Base-by-base conservation (phyloP, 345 rosid genomes). In the Salix arbutifolia region DNA sequence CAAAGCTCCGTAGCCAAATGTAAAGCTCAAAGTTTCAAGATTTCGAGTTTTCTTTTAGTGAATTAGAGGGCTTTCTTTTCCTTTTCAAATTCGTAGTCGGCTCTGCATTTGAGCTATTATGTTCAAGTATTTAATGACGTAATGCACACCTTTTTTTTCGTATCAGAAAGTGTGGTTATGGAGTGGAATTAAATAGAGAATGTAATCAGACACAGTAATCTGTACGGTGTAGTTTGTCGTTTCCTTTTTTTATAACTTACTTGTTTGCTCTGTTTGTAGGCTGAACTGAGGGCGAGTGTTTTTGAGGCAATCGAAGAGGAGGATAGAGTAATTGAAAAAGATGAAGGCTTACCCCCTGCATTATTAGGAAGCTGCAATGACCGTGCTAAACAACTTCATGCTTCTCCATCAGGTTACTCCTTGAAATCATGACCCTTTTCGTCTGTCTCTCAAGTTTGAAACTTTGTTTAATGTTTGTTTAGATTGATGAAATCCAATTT, bases 281-380 rank as follows among this genome's bases (percentile, higher is more conserved):
- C 97, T 84, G 99, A 96, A 88, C 93, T 94, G 1, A 88, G 98
- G 76, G 98, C 98, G 31, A 94, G 97, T 85, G 98, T 96, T 12
- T 96, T 94, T 78, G 99, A 90, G 86, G 99, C 99, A 62, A 96
- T 96, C 25, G 98, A 96, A 87, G 97, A 94, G 86, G 99, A 96
- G 75, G 99, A 94, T 83, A 84, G 70, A 26, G 95, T 92, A 19
- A 79, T 91, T 74, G 97, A 96, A 44, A 89, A 81, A 48, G 92
- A 90, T 0, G 96, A 93, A 82, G 94, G 90, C 6, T 79, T 93
- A 31, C 95, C 97, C 76, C 95, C 97, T 80, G 97, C 99, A 50
- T 79, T 96, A 76, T 42, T 42, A 87, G 99, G 98, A 38, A 96
- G 97, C 89, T 96, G 97, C 82, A 94, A 91, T 67, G 97, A 94